phyloP scores from a whole-genome alignment of 78 protist genomes.

The Fonticula alba region DNA sequence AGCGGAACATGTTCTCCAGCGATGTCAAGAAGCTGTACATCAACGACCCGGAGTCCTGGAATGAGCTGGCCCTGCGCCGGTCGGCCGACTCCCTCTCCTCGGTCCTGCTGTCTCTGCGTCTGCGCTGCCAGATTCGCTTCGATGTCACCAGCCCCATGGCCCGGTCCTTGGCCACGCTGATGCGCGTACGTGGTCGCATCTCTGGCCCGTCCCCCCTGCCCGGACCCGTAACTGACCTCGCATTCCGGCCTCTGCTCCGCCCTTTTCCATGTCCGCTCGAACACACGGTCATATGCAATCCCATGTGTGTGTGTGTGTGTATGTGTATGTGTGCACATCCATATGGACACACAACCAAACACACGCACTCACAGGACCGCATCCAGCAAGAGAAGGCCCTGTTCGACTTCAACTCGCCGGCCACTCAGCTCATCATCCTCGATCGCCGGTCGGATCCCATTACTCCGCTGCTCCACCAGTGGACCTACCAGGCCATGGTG shows the following conservation, averaged over 20 bases:
- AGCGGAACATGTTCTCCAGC: constrained; percentile 28
- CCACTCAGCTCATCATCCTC: constrained; percentile 30
- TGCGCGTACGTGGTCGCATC: too few relatives aligned
- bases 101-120: constrained; percentile 20
- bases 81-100: constrained; percentile 10
- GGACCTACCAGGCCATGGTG: constrained; percentile 90
- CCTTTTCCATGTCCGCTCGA: too few relatives aligned
- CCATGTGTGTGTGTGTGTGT: neutral
- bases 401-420: constrained; percentile 44
- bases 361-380: neutral
- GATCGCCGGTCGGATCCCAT: constrained; percentile 86
- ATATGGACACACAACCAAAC: neutral
- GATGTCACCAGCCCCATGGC: too few relatives aligned
- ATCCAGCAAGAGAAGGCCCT: constrained; percentile 34
- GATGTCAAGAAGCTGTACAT: neutral
- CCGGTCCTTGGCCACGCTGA: too few relatives aligned
- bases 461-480: constrained; percentile 83
- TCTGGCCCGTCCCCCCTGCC: too few relatives aligned
- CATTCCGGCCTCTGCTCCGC: too few relatives aligned
- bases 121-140: constrained; percentile 24
- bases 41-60: neutral
- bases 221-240: too few relatives aligned
- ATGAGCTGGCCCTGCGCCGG: neutral
- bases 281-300: too few relatives aligned
- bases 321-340: neutral